phyloP scores from a whole-genome alignment of 805 yeast species.

The Kodamaea sagamina region DNA sequence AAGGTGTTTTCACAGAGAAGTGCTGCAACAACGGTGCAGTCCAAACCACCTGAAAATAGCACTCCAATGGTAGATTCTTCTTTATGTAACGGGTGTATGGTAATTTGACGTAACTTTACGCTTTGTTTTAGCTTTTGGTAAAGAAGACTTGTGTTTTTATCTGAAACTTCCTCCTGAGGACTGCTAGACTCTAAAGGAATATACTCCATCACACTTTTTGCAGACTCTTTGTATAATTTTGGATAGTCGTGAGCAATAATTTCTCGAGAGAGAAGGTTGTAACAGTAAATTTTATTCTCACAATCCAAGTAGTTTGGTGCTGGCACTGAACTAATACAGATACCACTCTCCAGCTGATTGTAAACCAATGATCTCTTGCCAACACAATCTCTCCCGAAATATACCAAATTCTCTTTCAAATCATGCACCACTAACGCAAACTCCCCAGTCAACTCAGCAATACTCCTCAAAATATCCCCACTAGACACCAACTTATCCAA shows the following conservation, averaged over 20 bases:
- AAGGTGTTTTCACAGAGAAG: slow-evolving; percentile 35
- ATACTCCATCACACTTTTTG: neutral
- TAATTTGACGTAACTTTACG: slow-evolving; percentile 52
- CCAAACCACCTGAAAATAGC: slow-evolving; percentile 92
- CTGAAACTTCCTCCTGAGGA: neutral
- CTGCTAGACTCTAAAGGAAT: neutral
- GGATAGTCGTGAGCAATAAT: slow-evolving; percentile 1
- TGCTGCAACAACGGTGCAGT: slow-evolving; percentile 80
- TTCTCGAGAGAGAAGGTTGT: neutral
- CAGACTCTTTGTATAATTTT: slow-evolving; percentile 2
- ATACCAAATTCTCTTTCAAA: slow-evolving; percentile 38
- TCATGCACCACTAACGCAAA: slow-evolving; percentile 69
- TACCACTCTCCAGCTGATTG: slow-evolving; percentile 26
- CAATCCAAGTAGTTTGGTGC: slow-evolving; percentile 52
- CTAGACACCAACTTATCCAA: slow-evolving; percentile 33
- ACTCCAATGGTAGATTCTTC: slow-evolving; percentile 49
- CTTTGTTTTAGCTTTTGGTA: slow-evolving; percentile 24
- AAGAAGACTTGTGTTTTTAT: neutral
- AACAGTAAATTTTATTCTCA: slow-evolving; percentile 47
- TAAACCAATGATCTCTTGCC: slow-evolving; percentile 81
- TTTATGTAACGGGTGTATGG: slow-evolving; percentile 59
- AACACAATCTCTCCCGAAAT: slow-evolving; percentile 80
- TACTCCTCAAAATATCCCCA: slow-evolving; percentile 40
- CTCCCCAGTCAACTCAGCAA: slow-evolving; percentile 69
- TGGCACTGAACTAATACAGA: slow-evolving; percentile 44